Evolutionary conservation across 2,329 filamentous ascomycete species (phyloP), one percentile per base, ranked within the genome.

Genomic region (Aspergillus puulaauensis): DNA sequence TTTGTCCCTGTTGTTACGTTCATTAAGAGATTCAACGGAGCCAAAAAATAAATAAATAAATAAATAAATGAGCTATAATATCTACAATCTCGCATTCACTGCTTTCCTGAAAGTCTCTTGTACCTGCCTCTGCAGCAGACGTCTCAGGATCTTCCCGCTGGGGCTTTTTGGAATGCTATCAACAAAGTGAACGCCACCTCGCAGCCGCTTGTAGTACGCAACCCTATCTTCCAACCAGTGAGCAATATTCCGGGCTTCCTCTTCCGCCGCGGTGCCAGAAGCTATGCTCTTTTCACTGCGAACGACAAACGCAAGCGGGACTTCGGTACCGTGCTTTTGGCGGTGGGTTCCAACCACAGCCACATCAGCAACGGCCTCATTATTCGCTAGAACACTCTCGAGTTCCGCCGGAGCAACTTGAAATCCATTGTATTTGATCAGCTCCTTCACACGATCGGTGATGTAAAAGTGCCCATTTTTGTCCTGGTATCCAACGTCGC

Each of bases 401-500:
- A 90, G 77, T 70, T 90, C 86, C 2, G 87, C 87, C 0, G 87
- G 87, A 0, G 87, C 79, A 2, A 90, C 87, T 69, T 89, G 87
- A 75, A 89, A 90, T 0, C 87, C 87, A 73, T 90, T 88, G 71
- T 84, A 88, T 73, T 89, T 85, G 69, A 80, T 81, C 37, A 79
- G 70, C 61, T 77, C 80, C 78, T 91, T 92, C 31, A 91, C 80
- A 6, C 92, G 88, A 70, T 97, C 93, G 1, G 93, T 96, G 70
- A 96, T 93, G 78, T 87, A 96, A 68, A 96, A 90, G 69, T 96
- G 90, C 31, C 90, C 90, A 50, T 90, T 82, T 45, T 82, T 78
- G 69, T 96, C 90, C 67, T 90, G 85, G 62, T 90, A 87, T 4
- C 91, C 90, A 24, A 96, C 86, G 68, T 97, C 93, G 2, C 93